Evolutionary conservation across 768 basidiomycete species (phyloP).

Genomic region (Clitopilus hobsonii): DNA sequence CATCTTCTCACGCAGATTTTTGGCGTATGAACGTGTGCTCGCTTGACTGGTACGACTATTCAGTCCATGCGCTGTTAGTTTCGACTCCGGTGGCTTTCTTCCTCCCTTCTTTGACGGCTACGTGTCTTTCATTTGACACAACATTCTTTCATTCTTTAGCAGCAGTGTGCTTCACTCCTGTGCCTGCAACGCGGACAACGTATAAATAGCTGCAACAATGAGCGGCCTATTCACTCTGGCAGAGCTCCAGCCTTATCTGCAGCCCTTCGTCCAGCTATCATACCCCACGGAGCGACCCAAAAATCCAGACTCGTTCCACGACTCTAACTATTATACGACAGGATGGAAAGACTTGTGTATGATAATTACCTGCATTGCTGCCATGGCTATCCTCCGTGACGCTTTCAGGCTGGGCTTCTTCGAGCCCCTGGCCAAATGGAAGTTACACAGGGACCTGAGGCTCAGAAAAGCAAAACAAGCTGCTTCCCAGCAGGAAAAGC

Average conservation of each 20-base stretch:
- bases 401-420: constrained; percentile 65
- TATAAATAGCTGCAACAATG: constrained; percentile 10
- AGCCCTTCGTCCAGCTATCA: constrained; percentile 72
- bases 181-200: constrained; percentile 4
- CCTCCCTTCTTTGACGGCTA: not conserved
- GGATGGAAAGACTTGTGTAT: constrained; percentile 79
- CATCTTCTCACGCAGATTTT: not conserved
- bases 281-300: constrained; percentile 55
- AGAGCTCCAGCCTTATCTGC: constrained; percentile 48
- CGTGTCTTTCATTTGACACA: not conserved
- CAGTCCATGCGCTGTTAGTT: not conserved
- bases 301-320: constrained; percentile 66
- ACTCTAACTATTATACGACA: constrained; percentile 64
- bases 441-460: constrained; percentile 53
- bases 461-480: not conserved
- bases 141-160: not conserved
- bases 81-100: not conserved
- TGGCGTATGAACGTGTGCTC: not conserved
- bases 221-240: constrained; percentile 13
- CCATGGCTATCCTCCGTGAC: constrained; percentile 88
- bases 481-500: not conserved
- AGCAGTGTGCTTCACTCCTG: not conserved
- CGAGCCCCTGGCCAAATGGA: constrained; percentile 78
- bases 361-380: constrained; percentile 73
- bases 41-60: not conserved